Base-by-base conservation (phyloP, 805 yeast genomes). In the Myxozyma neotropica region DNA sequence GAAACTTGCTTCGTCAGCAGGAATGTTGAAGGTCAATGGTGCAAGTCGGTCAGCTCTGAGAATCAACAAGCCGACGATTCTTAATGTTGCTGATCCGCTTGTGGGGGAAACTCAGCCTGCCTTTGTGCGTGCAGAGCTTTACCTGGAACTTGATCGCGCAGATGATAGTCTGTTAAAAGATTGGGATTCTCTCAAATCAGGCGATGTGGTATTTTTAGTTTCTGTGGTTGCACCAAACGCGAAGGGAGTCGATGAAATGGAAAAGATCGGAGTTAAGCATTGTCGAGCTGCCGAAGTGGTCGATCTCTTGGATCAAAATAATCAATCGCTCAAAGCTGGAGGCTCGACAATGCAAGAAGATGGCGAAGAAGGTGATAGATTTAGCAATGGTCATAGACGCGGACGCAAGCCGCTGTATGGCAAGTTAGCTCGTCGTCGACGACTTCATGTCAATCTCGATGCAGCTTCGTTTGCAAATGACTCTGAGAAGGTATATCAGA, bases 101-200 rank as follows among this genome's bases (percentile, higher is more conserved):
- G 68, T 73, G n/a, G 73, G 71, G 5, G 61, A 60, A 43, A 38
- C 39, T 5, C 51, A 42, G 36, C 73, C 73, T 24, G 54, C 68
- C 3, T 51, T 46, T 51, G 71, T 72, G 4, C 63, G 64, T 12
- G 64, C 66, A 15, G 74, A 72, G 52, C 49, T 69, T 13, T 47
- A 38, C 23, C 38, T 71, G 17, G 50, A 69, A 23, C 46, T 68
- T n/a, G 65, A 64, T 38, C 48, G 54, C 12, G 53, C 53, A 13
- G 33, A 46, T 4, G 47, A 39, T 24, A 61, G 53, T 21, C 55
- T 53, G 26, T 55, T 33, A 17, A 50, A 59, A 15, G 74, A 69
- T 39, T 72, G 75, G 75, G 72, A 69, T 21, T 27, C 61, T 3
- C 29, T 72, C 50, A 38, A 55, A 33, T 49, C 56, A 1, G 69